phyloP scores from a whole-genome alignment of 2,329 filamentous ascomycete genomes.

The Zasmidium cellare region DNA sequence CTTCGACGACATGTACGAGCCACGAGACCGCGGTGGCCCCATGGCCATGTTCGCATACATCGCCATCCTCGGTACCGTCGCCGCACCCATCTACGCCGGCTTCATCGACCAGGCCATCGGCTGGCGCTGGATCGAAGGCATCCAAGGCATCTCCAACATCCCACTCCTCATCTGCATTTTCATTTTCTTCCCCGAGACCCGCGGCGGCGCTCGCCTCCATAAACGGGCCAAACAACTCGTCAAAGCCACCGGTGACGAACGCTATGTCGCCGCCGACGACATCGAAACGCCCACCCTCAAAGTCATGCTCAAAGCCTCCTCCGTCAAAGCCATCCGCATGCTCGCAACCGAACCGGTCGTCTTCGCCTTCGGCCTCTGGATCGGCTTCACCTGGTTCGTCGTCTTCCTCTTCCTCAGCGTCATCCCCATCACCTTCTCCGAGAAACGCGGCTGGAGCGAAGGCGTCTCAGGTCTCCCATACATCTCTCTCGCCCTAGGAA shows the following conservation, averaged over 20 bases:
- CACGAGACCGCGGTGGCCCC: constrained; percentile 46
- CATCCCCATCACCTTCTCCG: constrained; percentile 52
- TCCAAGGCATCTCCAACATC: constrained; percentile 54
- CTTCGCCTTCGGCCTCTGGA: constrained; percentile 54
- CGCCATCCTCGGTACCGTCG: constrained; percentile 54
- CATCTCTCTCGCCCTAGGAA: constrained; percentile 52
- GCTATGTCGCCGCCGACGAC: constrained; percentile 53
- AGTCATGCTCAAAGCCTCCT: constrained; percentile 48
- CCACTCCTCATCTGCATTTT: constrained; percentile 48
- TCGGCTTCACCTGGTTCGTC: constrained; percentile 55
- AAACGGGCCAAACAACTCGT: constrained; percentile 52
- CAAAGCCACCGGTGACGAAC: constrained; percentile 49
- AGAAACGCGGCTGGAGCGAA: constrained; percentile 55
- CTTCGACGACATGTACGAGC: constrained; percentile 52
- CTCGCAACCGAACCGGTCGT: constrained; percentile 52
- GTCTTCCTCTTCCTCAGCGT: constrained; percentile 56
- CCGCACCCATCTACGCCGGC: constrained; percentile 55
- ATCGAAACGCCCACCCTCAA: constrained; percentile 53
- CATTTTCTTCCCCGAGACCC: constrained; percentile 48
- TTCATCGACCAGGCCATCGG: constrained; percentile 55
- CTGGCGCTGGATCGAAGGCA: constrained; percentile 57
- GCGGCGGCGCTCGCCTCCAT: constrained; percentile 49
- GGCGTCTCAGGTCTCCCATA: constrained; percentile 53
- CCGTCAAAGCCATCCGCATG: constrained; percentile 54
- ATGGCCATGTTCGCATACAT: constrained; percentile 53